Conservation (phyloP, 2,329 filamentous ascomycete genomes). For the Balansia obtecta region DNA sequence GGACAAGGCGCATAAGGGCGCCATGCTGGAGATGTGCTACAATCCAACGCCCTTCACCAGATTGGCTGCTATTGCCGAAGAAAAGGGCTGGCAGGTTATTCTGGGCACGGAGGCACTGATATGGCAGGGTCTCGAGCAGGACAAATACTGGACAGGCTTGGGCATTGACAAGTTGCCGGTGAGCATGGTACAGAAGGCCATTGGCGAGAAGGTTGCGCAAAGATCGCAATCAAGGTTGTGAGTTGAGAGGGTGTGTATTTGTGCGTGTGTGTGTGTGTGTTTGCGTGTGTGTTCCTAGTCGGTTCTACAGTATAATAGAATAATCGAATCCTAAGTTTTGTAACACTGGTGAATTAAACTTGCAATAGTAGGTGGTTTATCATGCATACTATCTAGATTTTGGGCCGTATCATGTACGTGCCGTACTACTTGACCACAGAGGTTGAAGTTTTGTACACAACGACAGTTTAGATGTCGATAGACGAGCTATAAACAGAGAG, state of each 20-base stretch:
- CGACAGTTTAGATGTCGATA: too few relatives aligned
- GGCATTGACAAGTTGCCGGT: constrained; percentile 46
- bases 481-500: too few relatives aligned
- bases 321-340: too few relatives aligned
- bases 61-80: constrained; percentile 48
- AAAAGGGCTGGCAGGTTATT: constrained; percentile 59
- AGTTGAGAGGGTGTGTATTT: not conserved
- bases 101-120: constrained; percentile 67
- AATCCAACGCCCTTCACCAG: constrained; percentile 60
- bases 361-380: too few relatives aligned
- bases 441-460: too few relatives aligned
- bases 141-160: constrained; percentile 52
- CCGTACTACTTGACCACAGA: too few relatives aligned
- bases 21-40: constrained; percentile 74
- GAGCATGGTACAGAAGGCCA: constrained; percentile 40
- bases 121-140: constrained; percentile 64
- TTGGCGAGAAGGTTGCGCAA: constrained; percentile 29
- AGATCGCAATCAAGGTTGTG: constrained; percentile 14
- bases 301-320: too few relatives aligned
- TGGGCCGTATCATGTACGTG: too few relatives aligned
- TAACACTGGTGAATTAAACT: too few relatives aligned
- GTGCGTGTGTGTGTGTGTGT: too few relatives aligned
- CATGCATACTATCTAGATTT: too few relatives aligned
- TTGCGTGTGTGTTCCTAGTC: too few relatives aligned
- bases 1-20: constrained; percentile 43